Evolutionary conservation across 2,329 filamentous ascomycete species (phyloP), one percentile per base, ranked within the genome.

Genomic region (Colletotrichum zoysiae): DNA sequence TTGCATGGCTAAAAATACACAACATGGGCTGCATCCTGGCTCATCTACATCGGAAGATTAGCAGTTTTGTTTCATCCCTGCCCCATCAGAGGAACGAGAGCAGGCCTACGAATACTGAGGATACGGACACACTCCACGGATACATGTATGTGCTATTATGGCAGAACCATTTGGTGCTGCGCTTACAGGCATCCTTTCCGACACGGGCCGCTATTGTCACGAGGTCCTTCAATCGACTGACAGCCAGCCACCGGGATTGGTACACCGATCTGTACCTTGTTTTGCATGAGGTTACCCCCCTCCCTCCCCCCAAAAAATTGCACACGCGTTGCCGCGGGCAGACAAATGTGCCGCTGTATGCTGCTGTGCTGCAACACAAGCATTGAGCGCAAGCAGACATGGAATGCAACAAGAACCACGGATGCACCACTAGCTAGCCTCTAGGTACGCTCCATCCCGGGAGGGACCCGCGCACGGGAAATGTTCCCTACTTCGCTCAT

Each of bases 1-100:
- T 61, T 53, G 51, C n/a, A 56, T 9, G 53, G 67, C 73, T 74
- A 73, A 73, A 71, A 73, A 70, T 74, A 74, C 60, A 63, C 66
- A 65, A 65, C 58, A n/a, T 58, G 55, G 72, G 23, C 65, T 73
- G 38, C 46, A 73, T 64, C 71, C 68, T 67, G 57, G 71, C 64
- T 48, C 59, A 68, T 73, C 71, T 40, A 62, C 63, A 59, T 73
- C 68, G 71, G 71, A 73, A 73, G 68, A 73, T 73, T 73, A 73
- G 67, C 68, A 51, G 67, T 71, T 64, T 42, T 65, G 68, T 72
- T 73, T 71, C 71, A 73, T 60, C 63, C 58, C 57, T 71, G 71
- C 56, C 58, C 71, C 71, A 67, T 67, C 51, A 65, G 64, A 66
- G 61, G 58, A 68, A 71, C 42, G 58, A 61, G 69, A 73, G 63